Percentiles rank a stretch among this genome's conserved stretches.
Evolutionary conservation across 768 basidiomycete species (phyloP).

Genomic region (Xerocomus brunneocitrinus): DNA sequence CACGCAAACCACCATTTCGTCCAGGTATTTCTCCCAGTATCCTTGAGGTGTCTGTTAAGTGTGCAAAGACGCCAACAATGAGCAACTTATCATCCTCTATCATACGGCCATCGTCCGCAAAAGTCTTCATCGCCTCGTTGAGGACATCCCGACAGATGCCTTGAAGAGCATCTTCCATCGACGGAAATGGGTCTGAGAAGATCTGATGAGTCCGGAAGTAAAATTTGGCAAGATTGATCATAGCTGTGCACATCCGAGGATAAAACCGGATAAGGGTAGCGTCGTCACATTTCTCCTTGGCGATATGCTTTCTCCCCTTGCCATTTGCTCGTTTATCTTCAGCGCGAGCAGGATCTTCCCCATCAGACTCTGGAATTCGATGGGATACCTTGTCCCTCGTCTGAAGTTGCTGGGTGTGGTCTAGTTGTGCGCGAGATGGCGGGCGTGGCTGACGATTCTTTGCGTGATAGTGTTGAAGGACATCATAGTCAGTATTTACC

Average conservation of each 20-base stretch:
- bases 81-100: neutral
- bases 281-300: too few relatives aligned
- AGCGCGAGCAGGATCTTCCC: neutral
- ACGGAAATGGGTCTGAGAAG: neutral
- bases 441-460: neutral
- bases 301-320: too few relatives aligned
- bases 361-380: neutral
- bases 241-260: neutral
- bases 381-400: neutral
- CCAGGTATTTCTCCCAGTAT: neutral
- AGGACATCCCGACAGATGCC: neutral
- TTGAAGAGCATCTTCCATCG: neutral
- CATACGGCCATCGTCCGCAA: neutral
- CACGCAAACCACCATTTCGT: neutral
- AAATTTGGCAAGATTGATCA: neutral
- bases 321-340: neutral
- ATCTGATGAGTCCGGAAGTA: neutral
- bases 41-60: neutral
- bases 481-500: neutral
- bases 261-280: too few relatives aligned
- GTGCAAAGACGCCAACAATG: too few relatives aligned
- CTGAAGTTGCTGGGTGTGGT: neutral
- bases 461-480: neutral
- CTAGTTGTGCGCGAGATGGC: neutral
- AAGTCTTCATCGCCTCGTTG: neutral